Percentiles rank a stretch among this genome's conserved stretches.
phyloP scores from a whole-genome alignment of 2,329 filamentous ascomycete species.

The Trichoderma semiorbis region DNA sequence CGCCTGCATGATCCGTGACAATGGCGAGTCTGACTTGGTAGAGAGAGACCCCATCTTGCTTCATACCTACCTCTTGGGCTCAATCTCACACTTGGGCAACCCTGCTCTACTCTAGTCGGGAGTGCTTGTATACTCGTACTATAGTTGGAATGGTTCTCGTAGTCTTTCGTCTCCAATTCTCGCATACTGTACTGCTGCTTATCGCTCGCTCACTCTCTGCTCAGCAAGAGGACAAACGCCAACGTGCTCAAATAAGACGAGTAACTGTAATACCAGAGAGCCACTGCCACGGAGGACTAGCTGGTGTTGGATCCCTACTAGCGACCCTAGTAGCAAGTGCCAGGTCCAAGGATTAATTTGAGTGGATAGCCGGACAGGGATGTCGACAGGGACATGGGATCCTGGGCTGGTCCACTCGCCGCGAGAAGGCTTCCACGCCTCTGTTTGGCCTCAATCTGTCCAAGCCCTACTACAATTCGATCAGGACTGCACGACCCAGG shows the following conservation, averaged over 20 bases:
- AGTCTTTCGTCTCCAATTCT: not conserved
- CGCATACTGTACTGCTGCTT: not conserved
- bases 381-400: not conserved
- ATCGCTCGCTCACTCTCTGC: not conserved
- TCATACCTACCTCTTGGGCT: not conserved
- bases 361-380: not conserved
- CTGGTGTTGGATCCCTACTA: not conserved
- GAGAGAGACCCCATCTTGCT: not conserved
- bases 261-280: not conserved
- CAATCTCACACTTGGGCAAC: not conserved
- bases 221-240: not conserved
- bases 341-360: not conserved
- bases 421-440: not conserved
- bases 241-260: not conserved
- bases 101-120: not conserved
- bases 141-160: not conserved
- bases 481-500: not conserved
- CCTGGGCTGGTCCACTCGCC: not conserved
- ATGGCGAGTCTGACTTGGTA: not conserved
- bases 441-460: not conserved
- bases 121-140: not conserved
- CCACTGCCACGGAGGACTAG: not conserved
- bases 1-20: not conserved
- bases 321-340: not conserved
- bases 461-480: not conserved